A percentile compares a stretch with the other conserved stretches of the same genome.
phyloP scores from a whole-genome alignment of 768 basidiomycete genomes.

The Lentinula sp. region DNA sequence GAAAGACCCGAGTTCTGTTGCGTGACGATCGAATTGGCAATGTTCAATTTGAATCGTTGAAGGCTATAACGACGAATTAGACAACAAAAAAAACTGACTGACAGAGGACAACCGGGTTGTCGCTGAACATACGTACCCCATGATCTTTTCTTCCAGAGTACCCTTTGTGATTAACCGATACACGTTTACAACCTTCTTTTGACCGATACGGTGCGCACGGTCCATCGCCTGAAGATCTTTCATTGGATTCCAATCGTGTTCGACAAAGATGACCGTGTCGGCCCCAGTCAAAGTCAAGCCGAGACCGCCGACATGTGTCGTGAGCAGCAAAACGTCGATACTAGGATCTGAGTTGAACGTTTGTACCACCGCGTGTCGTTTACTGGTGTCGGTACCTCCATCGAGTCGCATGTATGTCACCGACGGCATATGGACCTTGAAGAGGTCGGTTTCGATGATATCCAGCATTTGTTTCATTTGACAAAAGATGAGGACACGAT shows the following conservation, averaged over 20 bases:
- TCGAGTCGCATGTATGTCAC: slow-evolving; percentile 99
- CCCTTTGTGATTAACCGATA: slow-evolving; percentile 96
- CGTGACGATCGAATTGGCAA: slow-evolving; percentile 93
- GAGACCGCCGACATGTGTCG: slow-evolving; percentile 94
- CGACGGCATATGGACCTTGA: slow-evolving; percentile 88
- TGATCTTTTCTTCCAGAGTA: slow-evolving; percentile 98
- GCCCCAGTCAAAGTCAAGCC: slow-evolving; percentile 96
- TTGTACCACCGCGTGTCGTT: slow-evolving; percentile 95
- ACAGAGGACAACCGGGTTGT: not conserved
- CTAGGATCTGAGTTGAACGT: slow-evolving; percentile 98
- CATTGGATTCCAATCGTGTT: slow-evolving; percentile 99
- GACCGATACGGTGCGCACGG: slow-evolving; percentile 94
- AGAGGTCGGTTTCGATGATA: slow-evolving; percentile 91
- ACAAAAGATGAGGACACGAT: slow-evolving; percentile 98
- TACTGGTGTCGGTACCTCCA: slow-evolving; percentile 85
- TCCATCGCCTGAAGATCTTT: slow-evolving; percentile 99
- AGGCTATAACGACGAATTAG: slow-evolving; percentile 42
- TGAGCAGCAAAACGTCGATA: slow-evolving; percentile 92
- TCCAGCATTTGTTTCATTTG: slow-evolving; percentile 99
- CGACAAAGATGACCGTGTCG: slow-evolving; percentile 98
- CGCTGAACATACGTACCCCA: slow-evolving; percentile 71
- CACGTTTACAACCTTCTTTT: slow-evolving; percentile 98
- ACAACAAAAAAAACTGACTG: not conserved
- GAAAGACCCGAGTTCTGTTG: slow-evolving; percentile 93
- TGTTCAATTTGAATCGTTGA: slow-evolving; percentile 98